Conservation (phyloP, 148 eudicot species). For the Arctostaphylos glauca region DNA sequence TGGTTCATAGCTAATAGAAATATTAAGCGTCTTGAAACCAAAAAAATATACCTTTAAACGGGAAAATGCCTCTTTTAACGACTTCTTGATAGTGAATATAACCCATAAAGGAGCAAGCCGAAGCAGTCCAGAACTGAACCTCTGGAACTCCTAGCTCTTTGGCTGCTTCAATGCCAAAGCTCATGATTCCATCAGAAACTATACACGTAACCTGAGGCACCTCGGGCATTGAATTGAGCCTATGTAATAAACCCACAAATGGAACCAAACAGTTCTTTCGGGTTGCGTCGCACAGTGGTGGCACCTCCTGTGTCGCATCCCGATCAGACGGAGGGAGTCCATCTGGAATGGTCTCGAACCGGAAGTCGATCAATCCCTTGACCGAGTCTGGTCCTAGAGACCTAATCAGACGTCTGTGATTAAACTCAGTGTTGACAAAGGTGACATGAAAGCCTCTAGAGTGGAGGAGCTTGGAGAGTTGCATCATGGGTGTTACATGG, state of each 20-base stretch:
- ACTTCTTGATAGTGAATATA: conserved; percentile 8
- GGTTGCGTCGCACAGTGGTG: background rate
- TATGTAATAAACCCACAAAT: background rate
- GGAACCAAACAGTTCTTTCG: background rate
- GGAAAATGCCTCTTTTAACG: conserved; percentile 5
- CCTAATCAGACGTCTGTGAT: background rate
- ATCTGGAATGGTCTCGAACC: background rate
- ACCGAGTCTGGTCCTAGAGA: background rate
- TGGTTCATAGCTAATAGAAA: too few relatives aligned
- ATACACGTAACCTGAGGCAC: conserved; percentile 9
- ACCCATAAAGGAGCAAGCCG: conserved; percentile 14
- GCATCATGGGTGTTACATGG: background rate
- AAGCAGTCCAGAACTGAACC: conserved; percentile 18
- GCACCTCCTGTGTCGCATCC: background rate
- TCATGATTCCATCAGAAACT: conserved; percentile 6
- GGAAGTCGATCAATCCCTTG: background rate
- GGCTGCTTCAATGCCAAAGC: conserved; percentile 15
- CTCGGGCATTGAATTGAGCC: background rate
- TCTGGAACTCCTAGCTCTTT: background rate
- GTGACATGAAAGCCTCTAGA: conserved; percentile 6
- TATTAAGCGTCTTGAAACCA: too few relatives aligned
- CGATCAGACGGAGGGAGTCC: background rate
- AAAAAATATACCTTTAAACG: background rate
- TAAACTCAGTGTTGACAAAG: conserved; percentile 6
- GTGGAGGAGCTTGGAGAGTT: conserved; percentile 7